Conservation (phyloP, 176 grass and related monocot genomes). For the Oryza officinalis region DNA sequence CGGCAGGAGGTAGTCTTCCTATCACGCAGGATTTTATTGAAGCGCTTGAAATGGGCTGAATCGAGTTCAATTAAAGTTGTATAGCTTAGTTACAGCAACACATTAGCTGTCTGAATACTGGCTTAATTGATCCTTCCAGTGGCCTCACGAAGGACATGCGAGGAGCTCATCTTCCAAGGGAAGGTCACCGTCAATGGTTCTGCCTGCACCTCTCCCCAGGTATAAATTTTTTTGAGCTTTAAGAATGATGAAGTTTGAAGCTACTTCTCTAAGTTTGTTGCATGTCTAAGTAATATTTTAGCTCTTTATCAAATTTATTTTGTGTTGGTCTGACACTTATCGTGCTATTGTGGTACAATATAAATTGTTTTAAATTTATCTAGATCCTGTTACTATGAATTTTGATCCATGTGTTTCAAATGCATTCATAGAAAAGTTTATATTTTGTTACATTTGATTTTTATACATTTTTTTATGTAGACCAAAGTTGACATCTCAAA, state of each 20-base stretch:
- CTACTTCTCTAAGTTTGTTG: background rate
- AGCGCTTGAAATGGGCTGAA: background rate
- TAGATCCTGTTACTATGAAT: background rate
- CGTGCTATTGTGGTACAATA: background rate
- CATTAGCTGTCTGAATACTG: background rate
- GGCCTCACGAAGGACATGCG: slow-evolving; percentile 84
- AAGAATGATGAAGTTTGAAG: background rate
- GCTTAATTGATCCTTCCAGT: slow-evolving; percentile 46
- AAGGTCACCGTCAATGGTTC: slow-evolving; percentile 96
- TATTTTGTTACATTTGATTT: background rate
- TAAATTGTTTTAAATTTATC: background rate
- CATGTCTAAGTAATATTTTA: background rate
- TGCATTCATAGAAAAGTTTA: background rate
- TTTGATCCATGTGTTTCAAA: background rate
- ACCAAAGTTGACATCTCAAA: slow-evolving; percentile 75
- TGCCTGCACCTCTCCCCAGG: slow-evolving; percentile 85
- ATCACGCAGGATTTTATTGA: background rate
- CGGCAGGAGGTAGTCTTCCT: slow-evolving; percentile 68
- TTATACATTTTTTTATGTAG: slow-evolving; percentile 48
- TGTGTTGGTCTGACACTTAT: background rate
- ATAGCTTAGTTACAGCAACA: background rate
- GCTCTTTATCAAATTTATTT: slow-evolving; percentile 10
- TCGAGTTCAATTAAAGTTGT: background rate
- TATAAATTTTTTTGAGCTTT: slow-evolving; percentile 27
- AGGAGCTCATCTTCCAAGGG: slow-evolving; percentile 95